A percentile compares a stretch with the other conserved stretches of the same genome.
Evolutionary conservation across 2,329 filamentous ascomycete genomes (phyloP).

Genomic region (Microsporum audouinii): DNA sequence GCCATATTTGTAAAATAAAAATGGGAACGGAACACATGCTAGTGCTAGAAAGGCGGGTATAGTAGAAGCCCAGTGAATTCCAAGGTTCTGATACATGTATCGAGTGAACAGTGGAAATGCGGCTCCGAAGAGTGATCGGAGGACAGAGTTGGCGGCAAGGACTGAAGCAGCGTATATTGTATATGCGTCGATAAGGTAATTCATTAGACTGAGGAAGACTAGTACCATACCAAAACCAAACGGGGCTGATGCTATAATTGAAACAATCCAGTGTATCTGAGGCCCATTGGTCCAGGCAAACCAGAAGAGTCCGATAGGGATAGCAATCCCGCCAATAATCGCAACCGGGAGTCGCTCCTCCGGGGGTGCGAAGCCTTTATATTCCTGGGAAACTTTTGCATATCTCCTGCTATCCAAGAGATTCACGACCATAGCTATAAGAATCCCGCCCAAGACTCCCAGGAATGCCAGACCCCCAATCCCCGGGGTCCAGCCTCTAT

Average conservation of each 20-base stretch:
- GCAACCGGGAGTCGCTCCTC: conserved; percentile 54
- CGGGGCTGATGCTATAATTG: conserved; percentile 40
- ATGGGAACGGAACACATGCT: conserved; percentile 60
- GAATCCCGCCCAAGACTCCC: conserved; percentile 57
- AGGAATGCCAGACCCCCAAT: conserved; percentile 55
- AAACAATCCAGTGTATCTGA: conserved; percentile 45
- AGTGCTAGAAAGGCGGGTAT: conserved; percentile 64
- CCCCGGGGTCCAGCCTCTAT: conserved; percentile 48
- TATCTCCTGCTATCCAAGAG: conserved; percentile 46
- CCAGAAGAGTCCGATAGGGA: conserved; percentile 56
- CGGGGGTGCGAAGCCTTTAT: conserved; percentile 49
- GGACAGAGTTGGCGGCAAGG: conserved; percentile 65
- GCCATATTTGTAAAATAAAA: conserved; percentile 66
- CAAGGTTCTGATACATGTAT: conserved; percentile 41
- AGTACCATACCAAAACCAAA: conserved; percentile 47
- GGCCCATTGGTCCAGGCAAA: conserved; percentile 56
- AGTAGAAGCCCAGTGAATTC: conserved; percentile 64
- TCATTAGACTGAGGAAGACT: conserved; percentile 55
- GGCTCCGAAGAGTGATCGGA: conserved; percentile 66
- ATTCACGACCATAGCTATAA: conserved; percentile 44
- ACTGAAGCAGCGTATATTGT: conserved; percentile 67
- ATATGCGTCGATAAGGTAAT: conserved; percentile 58
- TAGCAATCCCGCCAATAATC: conserved; percentile 49
- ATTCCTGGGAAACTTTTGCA: conserved; percentile 32
- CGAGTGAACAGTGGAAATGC: conserved; percentile 66